Evolutionary conservation across 2,329 filamentous ascomycete species (phyloP).

Genomic region (Penicillium sp.): DNA sequence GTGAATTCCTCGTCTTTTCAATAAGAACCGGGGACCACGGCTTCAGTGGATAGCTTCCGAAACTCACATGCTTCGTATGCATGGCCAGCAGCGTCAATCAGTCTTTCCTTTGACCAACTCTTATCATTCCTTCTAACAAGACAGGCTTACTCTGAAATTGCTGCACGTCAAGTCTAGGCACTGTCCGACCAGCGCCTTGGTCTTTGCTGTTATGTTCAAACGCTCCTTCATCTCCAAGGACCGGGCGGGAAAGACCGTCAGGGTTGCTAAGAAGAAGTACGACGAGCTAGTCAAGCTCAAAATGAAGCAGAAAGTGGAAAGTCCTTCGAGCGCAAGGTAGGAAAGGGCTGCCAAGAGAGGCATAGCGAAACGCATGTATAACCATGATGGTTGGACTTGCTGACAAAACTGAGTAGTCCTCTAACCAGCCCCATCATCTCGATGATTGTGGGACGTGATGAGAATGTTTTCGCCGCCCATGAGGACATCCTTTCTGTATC

Average conservation of each 20-base stretch:
- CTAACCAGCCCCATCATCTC: conserved; percentile 78
- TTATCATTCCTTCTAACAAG: conserved; percentile 44
- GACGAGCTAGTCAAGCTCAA: conserved; percentile 82
- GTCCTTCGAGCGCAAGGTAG: conserved; percentile 55
- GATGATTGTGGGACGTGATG: conserved; percentile 78
- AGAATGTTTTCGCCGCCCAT: conserved; percentile 90
- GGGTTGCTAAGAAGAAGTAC: conserved; percentile 72
- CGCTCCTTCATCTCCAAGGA: conserved; percentile 83
- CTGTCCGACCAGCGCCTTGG: conserved; percentile 28
- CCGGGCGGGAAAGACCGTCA: conserved; percentile 84
- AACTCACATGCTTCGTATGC: conserved; percentile 53
- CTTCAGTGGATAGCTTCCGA: conserved; percentile 53
- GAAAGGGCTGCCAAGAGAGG: not conserved
- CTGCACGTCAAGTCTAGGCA: conserved; percentile 52
- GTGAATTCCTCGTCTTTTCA: conserved; percentile 33
- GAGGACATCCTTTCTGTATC: conserved; percentile 87
- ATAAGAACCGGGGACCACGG: conserved; percentile 32
- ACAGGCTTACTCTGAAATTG: conserved; percentile 36
- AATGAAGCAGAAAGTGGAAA: conserved; percentile 80
- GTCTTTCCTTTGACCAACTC: conserved; percentile 37
- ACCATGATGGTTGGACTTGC: not conserved
- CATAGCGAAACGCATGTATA: too few relatives aligned
- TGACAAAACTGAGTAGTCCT: conserved; percentile 37
- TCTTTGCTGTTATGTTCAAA: conserved; percentile 75
- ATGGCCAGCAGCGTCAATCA: conserved; percentile 52